phyloP scores from a whole-genome alignment of 179 eudicot species.

The Spergularia azorica region DNA sequence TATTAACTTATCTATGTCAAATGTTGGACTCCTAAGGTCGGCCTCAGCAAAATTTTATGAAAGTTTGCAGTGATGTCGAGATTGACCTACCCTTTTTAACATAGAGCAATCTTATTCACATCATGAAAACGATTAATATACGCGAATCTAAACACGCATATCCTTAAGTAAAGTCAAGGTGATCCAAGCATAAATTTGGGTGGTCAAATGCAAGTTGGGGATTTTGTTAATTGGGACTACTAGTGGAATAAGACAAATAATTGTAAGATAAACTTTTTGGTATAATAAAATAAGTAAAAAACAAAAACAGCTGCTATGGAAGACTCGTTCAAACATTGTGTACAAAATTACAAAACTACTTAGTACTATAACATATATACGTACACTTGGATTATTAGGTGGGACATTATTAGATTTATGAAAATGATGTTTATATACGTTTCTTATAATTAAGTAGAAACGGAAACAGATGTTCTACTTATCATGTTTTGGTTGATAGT shows the following conservation, averaged over 20 bases:
- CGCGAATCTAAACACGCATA: too few relatives aligned
- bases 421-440: not conserved
- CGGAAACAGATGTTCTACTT: conserved; percentile 3
- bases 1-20: too few relatives aligned
- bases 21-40: too few relatives aligned
- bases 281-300: too few relatives aligned
- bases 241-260: conserved; percentile 5
- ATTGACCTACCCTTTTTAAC: too few relatives aligned
- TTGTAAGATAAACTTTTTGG: not conserved
- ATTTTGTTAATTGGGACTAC: not conserved
- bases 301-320: not conserved
- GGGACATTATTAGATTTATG: not conserved
- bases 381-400: conserved; percentile 8
- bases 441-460: not conserved
- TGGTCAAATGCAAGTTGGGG: not conserved
- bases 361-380: not conserved
- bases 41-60: too few relatives aligned
- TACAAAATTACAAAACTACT: not conserved
- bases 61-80: too few relatives aligned
- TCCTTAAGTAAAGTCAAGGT: too few relatives aligned
- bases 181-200: too few relatives aligned
- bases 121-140: too few relatives aligned
- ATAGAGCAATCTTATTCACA: too few relatives aligned
- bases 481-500: not conserved
- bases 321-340: conserved; percentile 1